Conservation (phyloP, 2,329 filamentous ascomycete genomes). For the Aotearoamyces nothofagi region DNA sequence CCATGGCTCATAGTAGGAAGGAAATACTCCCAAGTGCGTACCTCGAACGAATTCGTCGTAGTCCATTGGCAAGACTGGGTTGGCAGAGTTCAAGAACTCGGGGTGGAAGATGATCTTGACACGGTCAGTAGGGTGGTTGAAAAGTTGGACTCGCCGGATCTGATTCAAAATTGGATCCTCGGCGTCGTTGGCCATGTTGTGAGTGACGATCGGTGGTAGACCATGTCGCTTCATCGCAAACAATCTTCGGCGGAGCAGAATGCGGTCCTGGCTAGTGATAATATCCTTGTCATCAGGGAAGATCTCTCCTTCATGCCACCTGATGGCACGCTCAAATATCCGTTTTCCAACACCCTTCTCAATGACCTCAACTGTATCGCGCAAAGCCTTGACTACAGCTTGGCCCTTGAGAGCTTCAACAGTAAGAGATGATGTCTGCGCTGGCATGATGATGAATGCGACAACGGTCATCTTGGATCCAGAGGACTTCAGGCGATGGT, state of each 20-base stretch:
- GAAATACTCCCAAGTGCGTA: slow-evolving; percentile 88
- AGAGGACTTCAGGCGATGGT: slow-evolving; percentile 74
- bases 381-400: slow-evolving; percentile 89
- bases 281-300: slow-evolving; percentile 95
- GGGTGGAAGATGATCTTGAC: slow-evolving; percentile 96
- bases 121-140: slow-evolving; percentile 88
- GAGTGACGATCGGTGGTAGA: slow-evolving; percentile 89
- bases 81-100: slow-evolving; percentile 90
- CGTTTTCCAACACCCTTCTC: slow-evolving; percentile 85
- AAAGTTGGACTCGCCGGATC: slow-evolving; percentile 86
- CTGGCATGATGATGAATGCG: slow-evolving; percentile 97
- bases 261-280: slow-evolving; percentile 80
- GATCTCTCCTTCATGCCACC: slow-evolving; percentile 89
- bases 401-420: slow-evolving; percentile 94
- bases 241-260: slow-evolving; percentile 76
- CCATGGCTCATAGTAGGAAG: slow-evolving; percentile 99
- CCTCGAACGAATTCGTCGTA: slow-evolving; percentile 98
- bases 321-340: slow-evolving; percentile 84
- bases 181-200: slow-evolving; percentile 92
- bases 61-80: slow-evolving; percentile 87
- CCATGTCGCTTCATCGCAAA: slow-evolving; percentile 93
- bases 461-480: slow-evolving; percentile 90
- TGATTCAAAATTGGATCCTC: slow-evolving; percentile 95
- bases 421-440: slow-evolving; percentile 85
- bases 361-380: slow-evolving; percentile 86